Base-by-base conservation (phyloP, 352 stramenopile species). In the Phytophthora constricta region DNA sequence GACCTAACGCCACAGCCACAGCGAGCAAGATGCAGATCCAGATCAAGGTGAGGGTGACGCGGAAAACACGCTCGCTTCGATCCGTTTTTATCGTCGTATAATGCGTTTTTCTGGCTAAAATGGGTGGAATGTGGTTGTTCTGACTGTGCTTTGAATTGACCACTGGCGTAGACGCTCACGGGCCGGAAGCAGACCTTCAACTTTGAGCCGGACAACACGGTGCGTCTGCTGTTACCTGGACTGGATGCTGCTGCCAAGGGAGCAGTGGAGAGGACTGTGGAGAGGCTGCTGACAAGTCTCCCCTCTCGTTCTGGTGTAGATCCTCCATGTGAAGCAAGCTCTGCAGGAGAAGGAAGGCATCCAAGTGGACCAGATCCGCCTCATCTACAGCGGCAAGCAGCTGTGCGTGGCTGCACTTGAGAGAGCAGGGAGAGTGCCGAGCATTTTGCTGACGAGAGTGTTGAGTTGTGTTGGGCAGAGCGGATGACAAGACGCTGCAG, bases 291-390 rank as follows among this genome's bases (percentile, higher is more conserved):
- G 16, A 47, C 25, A 22, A 26, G 58, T 27, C 39, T 14, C 25
- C 33, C 22, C 25, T 25, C 14, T 46, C 41, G 39, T 9, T 69
- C 5, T 62, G 39, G 7, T 56, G 19, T 48, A 98, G 85, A 98
- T 99, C 54, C 74, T 98, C 58, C 89, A 97, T 33, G 96, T 99
- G 54, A 99, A 99, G 82, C 95, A 99, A 73, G 89, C 94, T 43
- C 80, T 99, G 57, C 97, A 99, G 79, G 97, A 99, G 83, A 99
- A 99, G 78, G 97, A 99, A 77, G 97, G 97, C 55, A 98, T 98
- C 52, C 89, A 97, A 50, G 86, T 93, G 48, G 84, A 95, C 70
- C 86, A 93, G 59, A 95, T 94, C 62, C 74, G 84, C 68, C 89
- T 99, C 48, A 99, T 99, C 80, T 99, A 98, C 82, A 98, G 93